A percentile compares a stretch with the other conserved stretches of the same genome.
Conservation (phyloP, 2,329 filamentous ascomycete species). For the Trichoderma semiorbis region DNA sequence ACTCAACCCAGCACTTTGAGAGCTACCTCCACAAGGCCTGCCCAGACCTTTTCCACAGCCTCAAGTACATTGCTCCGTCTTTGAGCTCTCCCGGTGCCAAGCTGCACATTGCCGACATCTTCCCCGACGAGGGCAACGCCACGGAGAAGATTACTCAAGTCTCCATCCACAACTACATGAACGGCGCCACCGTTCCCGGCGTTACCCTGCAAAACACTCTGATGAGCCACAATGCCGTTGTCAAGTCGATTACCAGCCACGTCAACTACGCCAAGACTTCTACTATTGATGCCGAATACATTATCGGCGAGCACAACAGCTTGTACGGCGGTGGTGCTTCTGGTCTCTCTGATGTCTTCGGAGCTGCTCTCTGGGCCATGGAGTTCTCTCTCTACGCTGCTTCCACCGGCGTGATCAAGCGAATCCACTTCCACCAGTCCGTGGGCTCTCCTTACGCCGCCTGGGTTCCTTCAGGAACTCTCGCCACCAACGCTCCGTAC, state of each 20-base stretch:
- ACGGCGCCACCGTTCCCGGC: constrained; percentile 34
- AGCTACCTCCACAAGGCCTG: constrained; percentile 18
- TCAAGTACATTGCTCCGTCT: constrained; percentile 23
- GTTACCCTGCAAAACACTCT: constrained; percentile 37
- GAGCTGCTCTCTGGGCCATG: constrained; percentile 47
- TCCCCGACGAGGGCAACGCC: constrained; percentile 29
- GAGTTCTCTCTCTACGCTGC: constrained; percentile 42
- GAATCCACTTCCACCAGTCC: constrained; percentile 41
- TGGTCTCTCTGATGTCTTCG: constrained; percentile 45
- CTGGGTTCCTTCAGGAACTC: constrained; percentile 20
- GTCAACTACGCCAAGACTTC: constrained; percentile 23
- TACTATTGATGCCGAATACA: constrained; percentile 33
- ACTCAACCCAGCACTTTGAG: constrained; percentile 21
- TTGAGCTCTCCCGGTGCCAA: constrained; percentile 21
- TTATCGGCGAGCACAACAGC: constrained; percentile 48
- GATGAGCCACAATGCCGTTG: constrained; percentile 36
- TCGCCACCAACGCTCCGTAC: constrained; percentile 23
- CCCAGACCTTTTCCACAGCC: constrained; percentile 17
- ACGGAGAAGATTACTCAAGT: constrained; percentile 22
- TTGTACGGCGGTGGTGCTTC: constrained; percentile 37
- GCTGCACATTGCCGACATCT: constrained; percentile 26
- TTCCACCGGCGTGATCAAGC: constrained; percentile 32
- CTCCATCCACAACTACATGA: constrained; percentile 30
- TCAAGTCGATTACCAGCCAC: constrained; percentile 30
- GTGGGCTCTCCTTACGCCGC: constrained; percentile 25